Conservation (phyloP, 306 rosid species). For the Begonia masoniana region DNA sequence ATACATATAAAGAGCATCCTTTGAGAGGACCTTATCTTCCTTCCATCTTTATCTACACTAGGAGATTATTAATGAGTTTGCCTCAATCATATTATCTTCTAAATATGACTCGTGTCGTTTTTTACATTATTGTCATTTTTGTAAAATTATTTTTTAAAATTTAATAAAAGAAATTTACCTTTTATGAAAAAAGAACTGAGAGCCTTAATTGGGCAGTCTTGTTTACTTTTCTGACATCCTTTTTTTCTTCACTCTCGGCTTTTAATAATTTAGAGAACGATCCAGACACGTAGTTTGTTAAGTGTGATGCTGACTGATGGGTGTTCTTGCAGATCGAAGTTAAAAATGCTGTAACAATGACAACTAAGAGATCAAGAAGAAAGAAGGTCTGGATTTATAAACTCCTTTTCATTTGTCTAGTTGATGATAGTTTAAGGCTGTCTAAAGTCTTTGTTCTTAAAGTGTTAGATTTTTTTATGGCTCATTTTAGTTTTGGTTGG, state of each 20-base stretch:
- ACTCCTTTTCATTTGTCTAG: background rate
- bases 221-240: background rate
- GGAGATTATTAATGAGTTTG: no score
- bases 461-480: background rate
- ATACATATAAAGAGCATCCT: no score
- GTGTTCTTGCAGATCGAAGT: slow-evolving; percentile 27
- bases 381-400: slow-evolving; percentile 36
- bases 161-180: background rate
- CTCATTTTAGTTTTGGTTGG: slow-evolving; percentile 4
- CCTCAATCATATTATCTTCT: no score
- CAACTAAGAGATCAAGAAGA: slow-evolving; percentile 42
- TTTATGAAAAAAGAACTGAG: no score
- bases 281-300: background rate
- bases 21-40: no score
- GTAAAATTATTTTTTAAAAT: background rate
- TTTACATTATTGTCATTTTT: no score
- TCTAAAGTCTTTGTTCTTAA: no score
- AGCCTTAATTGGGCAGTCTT: background rate
- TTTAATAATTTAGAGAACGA: no score
- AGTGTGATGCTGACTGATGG: slow-evolving; percentile 1
- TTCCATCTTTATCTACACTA: no score
- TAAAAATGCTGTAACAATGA: slow-evolving; percentile 18
- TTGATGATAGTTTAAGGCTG: background rate
- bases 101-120: no score
- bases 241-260: background rate